A percentile compares a stretch with the other conserved stretches of the same genome.
Conservation (phyloP, 495 filamentous ascomycete species). For the Penicillium odoratum region DNA sequence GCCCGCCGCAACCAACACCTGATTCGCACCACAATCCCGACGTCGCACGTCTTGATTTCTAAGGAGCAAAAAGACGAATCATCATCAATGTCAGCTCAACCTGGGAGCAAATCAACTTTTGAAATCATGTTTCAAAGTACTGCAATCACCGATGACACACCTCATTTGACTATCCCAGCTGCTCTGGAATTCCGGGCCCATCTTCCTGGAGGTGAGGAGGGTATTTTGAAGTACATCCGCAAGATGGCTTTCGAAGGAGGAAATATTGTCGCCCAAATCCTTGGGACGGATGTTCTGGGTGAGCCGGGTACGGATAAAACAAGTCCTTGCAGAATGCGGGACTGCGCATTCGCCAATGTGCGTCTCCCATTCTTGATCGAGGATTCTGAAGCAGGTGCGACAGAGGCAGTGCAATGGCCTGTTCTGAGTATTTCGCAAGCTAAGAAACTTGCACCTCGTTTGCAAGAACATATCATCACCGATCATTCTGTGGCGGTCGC, state of each 20-base stretch:
- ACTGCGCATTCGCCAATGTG: background rate
- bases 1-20: constrained; percentile 68
- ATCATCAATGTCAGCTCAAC: background rate
- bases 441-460: background rate
- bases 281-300: background rate
- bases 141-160: background rate
- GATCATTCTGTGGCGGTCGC: constrained; percentile 50
- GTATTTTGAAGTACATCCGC: background rate
- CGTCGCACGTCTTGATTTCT: constrained; percentile 57
- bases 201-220: background rate
- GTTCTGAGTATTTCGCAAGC: background rate
- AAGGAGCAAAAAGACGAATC: background rate
- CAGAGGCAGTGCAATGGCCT: background rate
- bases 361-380: background rate
- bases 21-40: constrained; percentile 75
- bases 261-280: background rate
- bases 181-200: background rate
- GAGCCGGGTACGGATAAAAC: background rate
- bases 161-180: background rate
- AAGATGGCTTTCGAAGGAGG: background rate
- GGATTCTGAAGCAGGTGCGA: background rate
- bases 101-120: background rate
- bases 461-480: background rate
- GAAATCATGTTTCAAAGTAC: background rate
- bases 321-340: background rate